Evolutionary conservation across 1,139 yeast genomes (phyloP).

Genomic region (Barnettozyma hawaiiensis): DNA sequence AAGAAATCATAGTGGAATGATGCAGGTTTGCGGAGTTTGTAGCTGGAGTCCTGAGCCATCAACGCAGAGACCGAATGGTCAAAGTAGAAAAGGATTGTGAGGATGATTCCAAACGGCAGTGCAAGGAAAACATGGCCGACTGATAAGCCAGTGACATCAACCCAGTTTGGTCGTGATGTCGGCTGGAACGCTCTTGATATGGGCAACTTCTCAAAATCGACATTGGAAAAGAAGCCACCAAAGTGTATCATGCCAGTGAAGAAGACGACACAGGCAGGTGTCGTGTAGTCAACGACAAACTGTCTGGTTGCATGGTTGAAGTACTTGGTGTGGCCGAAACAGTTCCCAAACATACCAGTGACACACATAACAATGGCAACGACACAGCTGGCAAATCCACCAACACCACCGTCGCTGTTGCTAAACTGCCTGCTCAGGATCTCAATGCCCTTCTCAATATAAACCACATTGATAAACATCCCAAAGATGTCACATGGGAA

Average conservation of each 20-base stretch:
- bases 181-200: slow-evolving; percentile 74
- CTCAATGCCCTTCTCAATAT: slow-evolving; percentile 86
- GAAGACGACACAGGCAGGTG: slow-evolving; percentile 76
- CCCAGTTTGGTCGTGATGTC: slow-evolving; percentile 45
- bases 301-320: slow-evolving; percentile 58
- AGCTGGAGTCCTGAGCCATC: slow-evolving; percentile 82
- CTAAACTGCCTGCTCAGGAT: slow-evolving; percentile 67
- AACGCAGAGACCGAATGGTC: slow-evolving; percentile 93
- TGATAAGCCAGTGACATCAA: slow-evolving; percentile 56
- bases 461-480: slow-evolving; percentile 82
- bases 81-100: slow-evolving; percentile 81
- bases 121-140: slow-evolving; percentile 82
- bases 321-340: slow-evolving; percentile 56
- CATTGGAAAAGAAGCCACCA: slow-evolving; percentile 61
- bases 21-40: slow-evolving; percentile 78
- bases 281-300: slow-evolving; percentile 77
- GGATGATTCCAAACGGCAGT: slow-evolving; percentile 80
- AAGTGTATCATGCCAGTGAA: slow-evolving; percentile 91
- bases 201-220: slow-evolving; percentile 57
- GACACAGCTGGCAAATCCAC: slow-evolving; percentile 73
- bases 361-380: slow-evolving; percentile 69
- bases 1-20: slow-evolving; percentile 92
- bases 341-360: slow-evolving; percentile 61
- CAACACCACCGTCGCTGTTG: slow-evolving; percentile 36
- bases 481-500: slow-evolving; percentile 95